Conservation (phyloP, 768 basidiomycete genomes). For the Leccinum pellstonianum region DNA sequence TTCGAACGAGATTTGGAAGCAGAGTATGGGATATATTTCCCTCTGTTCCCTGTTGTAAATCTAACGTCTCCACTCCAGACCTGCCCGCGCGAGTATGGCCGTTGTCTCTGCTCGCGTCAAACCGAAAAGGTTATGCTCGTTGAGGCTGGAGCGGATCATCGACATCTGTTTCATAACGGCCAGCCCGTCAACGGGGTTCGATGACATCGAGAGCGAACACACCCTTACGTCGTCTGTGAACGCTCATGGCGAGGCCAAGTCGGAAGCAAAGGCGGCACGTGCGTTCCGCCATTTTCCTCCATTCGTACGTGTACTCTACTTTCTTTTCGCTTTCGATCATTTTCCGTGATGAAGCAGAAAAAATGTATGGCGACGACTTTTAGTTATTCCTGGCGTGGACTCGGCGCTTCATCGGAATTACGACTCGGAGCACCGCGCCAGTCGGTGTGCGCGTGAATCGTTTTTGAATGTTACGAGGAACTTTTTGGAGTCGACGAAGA, state of each 20-base stretch:
- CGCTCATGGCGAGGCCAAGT: slow-evolving; percentile 16
- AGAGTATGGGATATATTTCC: slow-evolving; percentile 53
- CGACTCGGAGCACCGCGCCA: slow-evolving; percentile 52
- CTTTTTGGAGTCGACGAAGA: slow-evolving; percentile 38
- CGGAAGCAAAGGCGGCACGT: slow-evolving; percentile 40
- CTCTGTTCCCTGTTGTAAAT: too few species aligned
- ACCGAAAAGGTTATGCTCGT: slow-evolving; percentile 60
- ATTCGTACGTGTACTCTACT: slow-evolving; percentile 53
- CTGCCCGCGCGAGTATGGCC: too few species aligned
- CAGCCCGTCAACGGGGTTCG: slow-evolving; percentile 25
- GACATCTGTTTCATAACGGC: slow-evolving; percentile 79
- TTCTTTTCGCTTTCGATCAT: not conserved
- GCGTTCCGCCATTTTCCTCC: slow-evolving; percentile 86
- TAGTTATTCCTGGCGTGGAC: slow-evolving; percentile 64
- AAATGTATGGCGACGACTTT: not conserved
- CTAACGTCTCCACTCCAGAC: too few species aligned
- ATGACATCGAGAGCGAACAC: slow-evolving; percentile 67
- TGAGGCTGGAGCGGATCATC: slow-evolving; percentile 69
- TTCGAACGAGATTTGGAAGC: slow-evolving; percentile 84
- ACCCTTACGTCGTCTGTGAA: slow-evolving; percentile 48
- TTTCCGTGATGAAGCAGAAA: slow-evolving; percentile 3
- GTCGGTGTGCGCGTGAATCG: slow-evolving; percentile 72
- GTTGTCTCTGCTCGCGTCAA: too few species aligned
- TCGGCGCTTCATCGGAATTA: slow-evolving; percentile 52
- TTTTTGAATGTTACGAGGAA: slow-evolving; percentile 46